phyloP scores from a whole-genome alignment of 352 stramenopile genomes.

The Phytopythium kandeliae region DNA sequence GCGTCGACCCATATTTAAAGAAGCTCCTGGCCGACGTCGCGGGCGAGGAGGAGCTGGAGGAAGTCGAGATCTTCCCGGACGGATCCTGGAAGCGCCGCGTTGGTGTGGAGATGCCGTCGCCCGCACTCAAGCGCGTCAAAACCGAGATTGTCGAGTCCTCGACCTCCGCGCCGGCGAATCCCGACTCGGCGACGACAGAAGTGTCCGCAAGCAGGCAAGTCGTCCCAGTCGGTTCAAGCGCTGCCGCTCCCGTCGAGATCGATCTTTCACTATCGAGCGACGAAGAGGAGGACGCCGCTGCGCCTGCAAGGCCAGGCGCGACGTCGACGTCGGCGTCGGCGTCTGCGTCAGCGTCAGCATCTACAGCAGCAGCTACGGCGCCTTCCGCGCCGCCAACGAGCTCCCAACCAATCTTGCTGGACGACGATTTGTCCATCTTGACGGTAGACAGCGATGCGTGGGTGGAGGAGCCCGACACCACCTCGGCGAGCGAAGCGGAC shows the following conservation, averaged over 20 bases:
- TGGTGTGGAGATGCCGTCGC: constrained; percentile 39
- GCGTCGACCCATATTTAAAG: constrained; percentile 88
- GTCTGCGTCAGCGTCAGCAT: constrained; percentile 1
- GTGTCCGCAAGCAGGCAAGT: not conserved
- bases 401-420: constrained; percentile 29
- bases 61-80: constrained; percentile 88
- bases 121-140: constrained; percentile 57
- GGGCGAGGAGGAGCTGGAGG: constrained; percentile 78
- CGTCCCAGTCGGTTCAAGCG: constrained; percentile 5
- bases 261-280: constrained; percentile 65
- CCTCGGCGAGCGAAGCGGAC: constrained; percentile 11
- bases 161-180: not conserved
- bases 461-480: constrained; percentile 31
- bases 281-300: constrained; percentile 46
- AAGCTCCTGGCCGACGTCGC: constrained; percentile 81
- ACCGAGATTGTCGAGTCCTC: constrained; percentile 20
- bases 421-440: constrained; percentile 59
- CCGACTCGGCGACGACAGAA: not conserved
- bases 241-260: constrained; percentile 52
- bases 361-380: constrained; percentile 3
- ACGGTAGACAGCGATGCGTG: constrained; percentile 63
- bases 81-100: constrained; percentile 70
- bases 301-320: not conserved
- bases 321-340: constrained; percentile 4
- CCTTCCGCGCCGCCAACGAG: not conserved